Conservation (phyloP, 2,329 filamentous ascomycete genomes). For the Fusarium sp. region DNA sequence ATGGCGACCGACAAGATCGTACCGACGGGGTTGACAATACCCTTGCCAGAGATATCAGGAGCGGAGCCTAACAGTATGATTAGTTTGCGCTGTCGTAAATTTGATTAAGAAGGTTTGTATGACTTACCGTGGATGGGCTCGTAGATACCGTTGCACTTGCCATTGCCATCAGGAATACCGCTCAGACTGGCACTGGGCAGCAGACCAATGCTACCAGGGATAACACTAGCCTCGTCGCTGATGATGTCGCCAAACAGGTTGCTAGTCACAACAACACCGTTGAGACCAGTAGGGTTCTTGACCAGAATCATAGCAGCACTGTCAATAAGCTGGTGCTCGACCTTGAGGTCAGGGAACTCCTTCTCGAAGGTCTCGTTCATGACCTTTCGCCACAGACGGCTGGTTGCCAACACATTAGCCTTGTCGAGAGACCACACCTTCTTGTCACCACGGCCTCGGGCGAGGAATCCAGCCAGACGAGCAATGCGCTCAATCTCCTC, state of each 20-base stretch:
- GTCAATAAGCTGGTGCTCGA: slow-evolving; percentile 93
- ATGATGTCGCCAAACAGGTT: slow-evolving; percentile 98
- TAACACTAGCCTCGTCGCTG: slow-evolving; percentile 92
- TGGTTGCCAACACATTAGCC: slow-evolving; percentile 94
- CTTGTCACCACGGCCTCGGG: slow-evolving; percentile 76
- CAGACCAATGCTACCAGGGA: slow-evolving; percentile 89
- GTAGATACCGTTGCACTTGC: slow-evolving; percentile 91
- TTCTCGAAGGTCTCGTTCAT: slow-evolving; percentile 85
- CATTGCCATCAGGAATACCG: slow-evolving; percentile 86
- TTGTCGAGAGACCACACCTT: slow-evolving; percentile 89
- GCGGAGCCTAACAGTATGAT: slow-evolving; percentile 31
- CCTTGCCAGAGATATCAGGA: slow-evolving; percentile 85
- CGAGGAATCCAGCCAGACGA: slow-evolving; percentile 82
- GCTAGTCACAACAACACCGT: slow-evolving; percentile 91
- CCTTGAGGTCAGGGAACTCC: slow-evolving; percentile 87
- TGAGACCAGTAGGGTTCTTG: slow-evolving; percentile 88
- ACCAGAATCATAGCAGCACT: slow-evolving; percentile 98
- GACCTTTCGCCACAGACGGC: slow-evolving; percentile 87
- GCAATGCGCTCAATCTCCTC: slow-evolving; percentile 89
- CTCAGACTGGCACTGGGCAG: slow-evolving; percentile 88
- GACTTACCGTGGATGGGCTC: slow-evolving; percentile 91
- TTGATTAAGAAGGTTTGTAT: not conserved
- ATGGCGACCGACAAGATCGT: slow-evolving; percentile 93
- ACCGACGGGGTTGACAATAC: slow-evolving; percentile 88
- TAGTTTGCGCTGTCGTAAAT: not conserved